Conservation (phyloP, 2,329 filamentous ascomycete genomes). For the Trichoderma breve region DNA sequence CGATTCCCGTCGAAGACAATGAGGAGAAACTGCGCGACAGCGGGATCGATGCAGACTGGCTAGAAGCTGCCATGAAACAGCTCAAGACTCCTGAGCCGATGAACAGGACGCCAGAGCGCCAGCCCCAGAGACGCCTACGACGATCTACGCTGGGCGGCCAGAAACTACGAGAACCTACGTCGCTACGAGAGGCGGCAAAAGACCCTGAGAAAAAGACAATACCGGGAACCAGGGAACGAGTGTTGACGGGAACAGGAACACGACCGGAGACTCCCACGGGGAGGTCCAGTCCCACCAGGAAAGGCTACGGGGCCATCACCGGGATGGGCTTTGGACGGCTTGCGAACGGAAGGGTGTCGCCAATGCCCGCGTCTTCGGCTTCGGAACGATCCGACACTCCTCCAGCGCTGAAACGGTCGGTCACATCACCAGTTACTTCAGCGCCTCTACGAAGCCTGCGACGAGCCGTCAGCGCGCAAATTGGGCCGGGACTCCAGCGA, state of each 20-base stretch:
- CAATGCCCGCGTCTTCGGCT: constrained; percentile 10
- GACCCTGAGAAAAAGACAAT: constrained; percentile 44
- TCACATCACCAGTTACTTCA: constrained; percentile 4
- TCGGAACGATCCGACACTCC: constrained; percentile 16
- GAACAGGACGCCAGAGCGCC: not conserved
- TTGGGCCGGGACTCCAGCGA: constrained; percentile 8
- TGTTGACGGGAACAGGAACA: constrained; percentile 24
- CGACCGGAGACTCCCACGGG: constrained; percentile 17
- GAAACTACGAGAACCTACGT: constrained; percentile 38
- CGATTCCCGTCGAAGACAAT: constrained; percentile 27
- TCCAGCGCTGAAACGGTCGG: constrained; percentile 7
- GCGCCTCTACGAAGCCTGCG: constrained; percentile 3
- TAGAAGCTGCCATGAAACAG: constrained; percentile 31
- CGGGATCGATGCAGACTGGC: constrained; percentile 52
- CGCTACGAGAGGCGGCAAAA: constrained; percentile 37
- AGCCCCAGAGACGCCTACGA: constrained; percentile 26
- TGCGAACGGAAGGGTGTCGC: constrained; percentile 2
- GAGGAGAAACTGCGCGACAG: constrained; percentile 53
- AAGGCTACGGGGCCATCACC: constrained; percentile 32
- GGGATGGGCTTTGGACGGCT: constrained; percentile 7
- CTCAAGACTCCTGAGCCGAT: constrained; percentile 31
- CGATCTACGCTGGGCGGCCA: constrained; percentile 30
- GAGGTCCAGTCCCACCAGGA: constrained; percentile 24
- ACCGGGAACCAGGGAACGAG: constrained; percentile 21
- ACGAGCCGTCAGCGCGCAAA: not conserved